phyloP scores from a whole-genome alignment of 306 rosid species.

The Acacia acuminata region DNA sequence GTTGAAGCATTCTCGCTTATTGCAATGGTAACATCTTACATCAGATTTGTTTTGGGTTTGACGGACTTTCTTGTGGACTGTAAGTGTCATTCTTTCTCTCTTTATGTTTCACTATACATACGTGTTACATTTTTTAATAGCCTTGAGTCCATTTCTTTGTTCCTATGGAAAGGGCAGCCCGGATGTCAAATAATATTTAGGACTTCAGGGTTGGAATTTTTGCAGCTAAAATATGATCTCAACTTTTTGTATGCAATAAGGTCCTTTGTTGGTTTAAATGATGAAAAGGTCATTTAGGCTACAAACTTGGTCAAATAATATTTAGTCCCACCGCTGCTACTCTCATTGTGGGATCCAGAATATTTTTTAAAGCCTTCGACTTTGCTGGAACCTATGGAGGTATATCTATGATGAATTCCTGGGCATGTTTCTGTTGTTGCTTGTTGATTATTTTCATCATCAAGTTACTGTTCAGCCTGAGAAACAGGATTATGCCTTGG shows the following conservation, averaged over 20 bases:
- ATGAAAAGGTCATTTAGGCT: neutral
- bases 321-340: constrained; percentile 59
- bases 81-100: constrained; percentile 35
- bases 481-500: neutral
- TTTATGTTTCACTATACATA: neutral
- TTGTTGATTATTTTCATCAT: constrained; percentile 10
- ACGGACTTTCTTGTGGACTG: constrained; percentile 72
- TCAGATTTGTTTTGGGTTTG: constrained; percentile 80
- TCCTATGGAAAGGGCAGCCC: neutral
- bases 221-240: constrained; percentile 16
- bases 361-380: constrained; percentile 72
- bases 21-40: constrained; percentile 76
- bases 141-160: neutral
- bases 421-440: neutral
- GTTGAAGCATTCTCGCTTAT: constrained; percentile 73
- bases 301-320: constrained; percentile 17
- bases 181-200: neutral
- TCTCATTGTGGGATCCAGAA: constrained; percentile 70
- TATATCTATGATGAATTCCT: too few relatives aligned
- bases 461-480: neutral
- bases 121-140: neutral
- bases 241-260: neutral
- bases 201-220: neutral
- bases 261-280: neutral
- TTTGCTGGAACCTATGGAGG: too few relatives aligned